Evolutionary conservation across 2,329 filamentous ascomycete genomes (phyloP), one percentile per base, ranked within the genome.

Genomic region (Paecilomyces fulvus): DNA sequence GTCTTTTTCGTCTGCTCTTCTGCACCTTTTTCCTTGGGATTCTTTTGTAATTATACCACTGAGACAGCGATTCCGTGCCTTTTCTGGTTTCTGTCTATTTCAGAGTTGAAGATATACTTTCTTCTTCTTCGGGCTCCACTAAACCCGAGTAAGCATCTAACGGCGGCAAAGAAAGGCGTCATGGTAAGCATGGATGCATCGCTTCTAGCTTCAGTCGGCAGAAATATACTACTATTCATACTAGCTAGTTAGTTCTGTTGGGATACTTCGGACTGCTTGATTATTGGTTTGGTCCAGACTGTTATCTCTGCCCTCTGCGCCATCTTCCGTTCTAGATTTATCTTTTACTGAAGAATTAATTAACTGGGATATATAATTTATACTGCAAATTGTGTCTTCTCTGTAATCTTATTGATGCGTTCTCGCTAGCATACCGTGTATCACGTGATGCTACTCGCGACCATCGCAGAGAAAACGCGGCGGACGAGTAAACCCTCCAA

Each of bases 31-130:
- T 56, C 56, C 50, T 31, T 14, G 10, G 23, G 54, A 58, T 58
- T 61, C 56, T 57, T 52, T 57, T 65, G 59, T 55, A 59, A 55
- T 37, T 57, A 58, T 57, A 58, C 58, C 57, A 48, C 52, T 58
- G 55, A 52, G 51, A 55, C 48, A 43, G 28, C 23, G 30, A 21
- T 48, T 52, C 51, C 46, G 51, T 59, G 50, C 53, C 49, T 60
- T 54, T 30, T 46, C 23, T 58, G 57, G 23, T 56, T 63, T 58
- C 55, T 53, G 46, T 58, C 56, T 53, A 51, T 58, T 58, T 58
- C 55, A 51, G 57, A 61, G 56, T 61, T 60, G 56, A 63, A 57
- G 63, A 65, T 65, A 62, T 64, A 43, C 37, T 43, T 43, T 43
- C 55, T 43, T 51, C 30, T 52, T 52, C 31, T 49, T 53, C 33